A percentile compares a stretch with the other conserved stretches of the same genome.
phyloP scores from a whole-genome alignment of 78 protist species.

The Chrysochromulina parva region DNA sequence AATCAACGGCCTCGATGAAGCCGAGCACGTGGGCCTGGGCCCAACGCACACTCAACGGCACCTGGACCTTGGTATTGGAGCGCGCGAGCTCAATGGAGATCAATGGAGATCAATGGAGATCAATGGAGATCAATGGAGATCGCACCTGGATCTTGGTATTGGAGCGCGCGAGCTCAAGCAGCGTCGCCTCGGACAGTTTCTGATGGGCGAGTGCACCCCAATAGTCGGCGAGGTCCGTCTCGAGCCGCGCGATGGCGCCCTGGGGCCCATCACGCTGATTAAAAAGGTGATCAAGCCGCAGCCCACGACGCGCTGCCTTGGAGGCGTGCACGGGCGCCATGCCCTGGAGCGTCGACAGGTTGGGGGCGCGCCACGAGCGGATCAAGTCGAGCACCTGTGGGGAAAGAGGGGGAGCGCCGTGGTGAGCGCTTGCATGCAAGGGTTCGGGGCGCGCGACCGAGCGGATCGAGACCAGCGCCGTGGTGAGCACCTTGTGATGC shows the following conservation, averaged over 20 bases:
- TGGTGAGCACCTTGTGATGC: conserved; percentile 22
- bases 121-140: too few relatives aligned
- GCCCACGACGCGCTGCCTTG: conserved; percentile 31
- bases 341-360: conserved; percentile 44
- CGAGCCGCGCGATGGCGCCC: background rate
- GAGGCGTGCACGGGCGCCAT: conserved; percentile 50
- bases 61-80: background rate
- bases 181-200: background rate
- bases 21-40: too few relatives aligned
- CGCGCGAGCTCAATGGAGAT: background rate
- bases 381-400: conserved; percentile 28
- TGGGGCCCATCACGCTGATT: background rate
- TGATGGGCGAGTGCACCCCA: background rate
- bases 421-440: too few relatives aligned
- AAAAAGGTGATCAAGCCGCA: conserved; percentile 44
- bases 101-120: too few relatives aligned
- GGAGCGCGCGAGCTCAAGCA: background rate
- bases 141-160: background rate
- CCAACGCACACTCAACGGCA: too few relatives aligned
- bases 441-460: too few relatives aligned
- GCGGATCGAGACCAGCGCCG: too few relatives aligned
- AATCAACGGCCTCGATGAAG: too few relatives aligned
- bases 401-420: too few relatives aligned
- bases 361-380: background rate
- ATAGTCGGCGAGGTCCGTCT: conserved; percentile 27